Conservation (phyloP, 2,329 filamentous ascomycete genomes). For the Beauveria bassiana region DNA sequence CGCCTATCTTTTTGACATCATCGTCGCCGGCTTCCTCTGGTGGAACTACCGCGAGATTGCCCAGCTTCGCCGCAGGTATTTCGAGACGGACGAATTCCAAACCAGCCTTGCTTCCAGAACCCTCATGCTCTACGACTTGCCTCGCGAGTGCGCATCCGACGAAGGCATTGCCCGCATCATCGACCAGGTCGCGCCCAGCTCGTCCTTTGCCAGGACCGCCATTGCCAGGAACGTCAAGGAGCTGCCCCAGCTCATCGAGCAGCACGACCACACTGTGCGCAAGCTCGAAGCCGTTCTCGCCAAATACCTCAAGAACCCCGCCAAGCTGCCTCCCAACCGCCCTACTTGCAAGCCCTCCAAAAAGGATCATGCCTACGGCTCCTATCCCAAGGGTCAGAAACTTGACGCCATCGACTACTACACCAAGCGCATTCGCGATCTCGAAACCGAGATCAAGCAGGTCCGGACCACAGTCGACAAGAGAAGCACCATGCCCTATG, state of each 20-base stretch:
- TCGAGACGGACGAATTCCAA: constrained; percentile 82
- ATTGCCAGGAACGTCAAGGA: constrained; percentile 90
- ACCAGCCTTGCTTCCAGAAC: constrained; percentile 72
- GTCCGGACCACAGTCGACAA: constrained; percentile 76
- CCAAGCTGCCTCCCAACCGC: constrained; percentile 66
- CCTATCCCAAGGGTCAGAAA: constrained; percentile 61
- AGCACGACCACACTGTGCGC: constrained; percentile 75
- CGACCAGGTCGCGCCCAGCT: constrained; percentile 69
- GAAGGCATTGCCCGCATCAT: constrained; percentile 82
- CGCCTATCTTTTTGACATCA: constrained; percentile 61
- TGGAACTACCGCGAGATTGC: constrained; percentile 75
- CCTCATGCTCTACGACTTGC: constrained; percentile 74
- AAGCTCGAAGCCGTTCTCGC: constrained; percentile 77
- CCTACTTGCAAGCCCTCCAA: constrained; percentile 76
- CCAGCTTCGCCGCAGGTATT: constrained; percentile 66
- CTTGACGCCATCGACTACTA: constrained; percentile 93
- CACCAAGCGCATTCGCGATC: constrained; percentile 70
- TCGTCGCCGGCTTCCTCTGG: constrained; percentile 78
- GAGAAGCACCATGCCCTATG: constrained; percentile 81
- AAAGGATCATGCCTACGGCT: constrained; percentile 61
- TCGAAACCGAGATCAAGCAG: constrained; percentile 79
- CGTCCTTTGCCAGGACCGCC: constrained; percentile 69
- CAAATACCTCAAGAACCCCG: constrained; percentile 83
- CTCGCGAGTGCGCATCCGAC: constrained; percentile 66
- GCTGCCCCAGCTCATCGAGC: constrained; percentile 73